Evolutionary conservation across 1,284 basidiomycete species (phyloP), one percentile per base, ranked within the genome.

Genomic region (Limonomyces culmigenus): DNA sequence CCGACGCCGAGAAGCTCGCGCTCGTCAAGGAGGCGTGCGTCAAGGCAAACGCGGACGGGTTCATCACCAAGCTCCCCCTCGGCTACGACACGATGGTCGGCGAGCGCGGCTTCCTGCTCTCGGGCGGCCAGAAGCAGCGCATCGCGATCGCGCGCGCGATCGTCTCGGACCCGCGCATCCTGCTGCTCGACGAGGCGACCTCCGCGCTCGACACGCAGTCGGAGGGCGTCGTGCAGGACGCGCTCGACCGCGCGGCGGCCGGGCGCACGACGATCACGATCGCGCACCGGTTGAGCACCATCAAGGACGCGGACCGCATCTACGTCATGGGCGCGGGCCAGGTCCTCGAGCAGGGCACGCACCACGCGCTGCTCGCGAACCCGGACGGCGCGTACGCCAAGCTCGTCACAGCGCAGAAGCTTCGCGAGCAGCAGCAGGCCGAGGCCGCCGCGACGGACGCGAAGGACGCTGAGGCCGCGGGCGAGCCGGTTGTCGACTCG

Each of bases 161-260:
- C 47, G 86, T 95, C 21, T 91, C 86, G 2, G 81, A 95, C 54
- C 91, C 91, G 2, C 65, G 67, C 18, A 80, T 89, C 34, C 56
- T 89, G 12, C 65, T 89, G 8, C 66, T 89, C 27, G 86, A 89
- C 45, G 85, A 89, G 51, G 91, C 91, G 2, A 95, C 89, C 3
- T 76, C 72, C 39, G 91, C 91, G 17, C 66, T 96, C 6, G 91
- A 96, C 55, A 89, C 87, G 2, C 75, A 86, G 51, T 79, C 74
- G 2, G 93, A 98, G 54, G 83, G 84, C 35, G 67, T 97, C 39
- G 93, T 98, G 0, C 91, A 96, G 56, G 80, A 93, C 49, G 93
- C 93, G 11, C 60, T 98, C 35, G 92, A 97, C 54, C 89, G 88
- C 56, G 91, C 91, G 37, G 66, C 86, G 8, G 34, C 36, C 19